Evolutionary conservation across 345 rosid genomes (phyloP).

Genomic region (Salix brachista): DNA sequence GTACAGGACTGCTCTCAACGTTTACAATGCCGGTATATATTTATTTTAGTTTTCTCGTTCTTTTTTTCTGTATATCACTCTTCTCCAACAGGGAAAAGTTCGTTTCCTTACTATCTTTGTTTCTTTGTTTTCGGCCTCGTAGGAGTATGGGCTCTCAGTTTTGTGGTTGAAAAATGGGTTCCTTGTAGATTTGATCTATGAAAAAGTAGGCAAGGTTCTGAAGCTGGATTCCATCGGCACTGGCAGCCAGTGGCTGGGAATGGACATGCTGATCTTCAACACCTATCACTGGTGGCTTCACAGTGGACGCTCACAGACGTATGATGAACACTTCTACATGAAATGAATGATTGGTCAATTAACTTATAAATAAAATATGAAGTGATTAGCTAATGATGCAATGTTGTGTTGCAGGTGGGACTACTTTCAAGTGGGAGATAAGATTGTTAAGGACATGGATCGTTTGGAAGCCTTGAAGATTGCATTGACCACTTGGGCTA

Average conservation of each 20-base stretch:
- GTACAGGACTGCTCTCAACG: background rate
- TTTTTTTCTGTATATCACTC: background rate
- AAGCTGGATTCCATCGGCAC: slow-evolving; percentile 53
- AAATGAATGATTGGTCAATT: background rate
- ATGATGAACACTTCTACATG: background rate
- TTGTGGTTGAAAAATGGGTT: slow-evolving; percentile 45
- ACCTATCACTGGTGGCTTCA: slow-evolving; percentile 70
- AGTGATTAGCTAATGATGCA: too few relatives aligned
- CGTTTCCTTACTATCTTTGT: background rate
- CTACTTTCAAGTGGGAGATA: slow-evolving; percentile 48
- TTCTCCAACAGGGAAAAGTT: background rate
- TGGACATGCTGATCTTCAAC: slow-evolving; percentile 59
- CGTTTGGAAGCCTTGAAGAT: slow-evolving; percentile 52
- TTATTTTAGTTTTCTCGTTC: too few relatives aligned
- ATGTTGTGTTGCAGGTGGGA: slow-evolving; percentile 48
- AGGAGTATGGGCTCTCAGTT: slow-evolving; percentile 47
- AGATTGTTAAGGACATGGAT: slow-evolving; percentile 47
- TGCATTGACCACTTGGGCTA: slow-evolving; percentile 66
- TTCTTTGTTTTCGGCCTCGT: background rate
- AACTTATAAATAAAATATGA: too few relatives aligned
- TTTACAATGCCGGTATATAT: slow-evolving; percentile 20
- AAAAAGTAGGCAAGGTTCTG: slow-evolving; percentile 42
- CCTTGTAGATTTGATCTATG: slow-evolving; percentile 44
- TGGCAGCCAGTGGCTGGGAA: slow-evolving; percentile 43
- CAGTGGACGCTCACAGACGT: slow-evolving; percentile 38